Evolutionary conservation across 108 stramenopile species (phyloP), one percentile per base, ranked within the genome.

Genomic region (Hondaea fermentalgiana): DNA sequence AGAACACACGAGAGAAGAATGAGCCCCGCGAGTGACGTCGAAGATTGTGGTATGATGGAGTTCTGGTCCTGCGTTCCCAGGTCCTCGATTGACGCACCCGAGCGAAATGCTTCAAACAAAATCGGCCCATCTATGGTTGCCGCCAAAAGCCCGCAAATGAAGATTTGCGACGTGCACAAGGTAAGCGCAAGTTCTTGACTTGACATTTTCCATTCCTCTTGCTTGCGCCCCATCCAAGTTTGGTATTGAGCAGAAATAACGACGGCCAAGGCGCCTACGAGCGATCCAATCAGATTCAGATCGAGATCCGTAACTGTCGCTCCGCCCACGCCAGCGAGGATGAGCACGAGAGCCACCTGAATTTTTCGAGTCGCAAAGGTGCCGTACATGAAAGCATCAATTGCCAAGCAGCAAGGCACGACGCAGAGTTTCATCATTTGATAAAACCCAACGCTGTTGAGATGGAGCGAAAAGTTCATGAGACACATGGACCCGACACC

Each of bases 351-450:
- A 6, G 49, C 51, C 6, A 45, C 45, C n/a, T 8, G 23, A 16
- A 83, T 53, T 28, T 83, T 83, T 0, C 76, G 76, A 6, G 76
- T 53, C n/a, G 76, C 19, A 17, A 25, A 53, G 8, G 44, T 45
- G 51, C 51, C 51, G 76, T 83, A 83, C 17, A 12, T 6, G n/a
- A 83, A 12, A 53, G 51, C 45, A 45, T 53, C 28, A 53, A 83
- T 83, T 6, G 49, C 49, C 10, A 83, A 45, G 28, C 76, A 83
- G 76, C 76, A 83, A 12, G 76, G 76, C 12, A 83, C 76, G 25
- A 83, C 51, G 51, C 76, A 83, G 25, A 83, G 51, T 45, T 83
- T 83, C 17, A 83, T 6, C 76, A 83, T 83, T 35, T 83, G 76
- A 45, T 83, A 83, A 53, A 83, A 83, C 4, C 76, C 76, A 53